Conservation (phyloP, 176 grass and related monocot species). For the Musa schizocarpa region DNA sequence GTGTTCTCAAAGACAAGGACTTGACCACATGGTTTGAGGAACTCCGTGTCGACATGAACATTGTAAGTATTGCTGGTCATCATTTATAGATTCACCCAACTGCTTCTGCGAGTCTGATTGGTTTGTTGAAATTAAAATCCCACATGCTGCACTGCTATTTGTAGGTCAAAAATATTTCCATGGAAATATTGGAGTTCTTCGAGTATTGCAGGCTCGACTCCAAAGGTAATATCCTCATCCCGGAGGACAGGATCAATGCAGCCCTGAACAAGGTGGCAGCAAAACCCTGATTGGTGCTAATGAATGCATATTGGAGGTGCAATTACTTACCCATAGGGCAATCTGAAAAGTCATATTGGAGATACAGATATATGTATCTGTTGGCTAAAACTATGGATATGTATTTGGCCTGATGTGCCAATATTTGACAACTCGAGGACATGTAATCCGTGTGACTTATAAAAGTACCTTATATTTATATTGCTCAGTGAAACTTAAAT, state of each 20-base stretch:
- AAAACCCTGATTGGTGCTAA: conserved; percentile 29
- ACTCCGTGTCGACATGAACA: conserved; percentile 88
- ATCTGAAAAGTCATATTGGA: background rate
- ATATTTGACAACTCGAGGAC: too few relatives aligned
- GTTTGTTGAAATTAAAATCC: background rate
- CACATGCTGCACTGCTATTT: background rate
- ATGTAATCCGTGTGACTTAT: too few relatives aligned
- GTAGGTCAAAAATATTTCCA: conserved; percentile 87
- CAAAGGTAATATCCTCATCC: conserved; percentile 45
- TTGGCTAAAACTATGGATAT: too few relatives aligned
- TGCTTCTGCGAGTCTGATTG: background rate
- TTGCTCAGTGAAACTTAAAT: too few relatives aligned
- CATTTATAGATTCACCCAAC: background rate
- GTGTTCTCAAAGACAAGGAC: conserved; percentile 74
- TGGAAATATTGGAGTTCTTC: conserved; percentile 89
- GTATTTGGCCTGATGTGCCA: too few relatives aligned
- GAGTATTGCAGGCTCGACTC: conserved; percentile 64
- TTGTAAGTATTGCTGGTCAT: conserved; percentile 27
- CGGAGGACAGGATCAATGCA: conserved; percentile 63
- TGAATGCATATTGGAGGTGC: background rate
- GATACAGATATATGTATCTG: background rate
- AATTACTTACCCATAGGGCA: background rate
- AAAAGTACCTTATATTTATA: too few relatives aligned
- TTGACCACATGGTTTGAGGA: conserved; percentile 81
- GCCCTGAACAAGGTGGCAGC: conserved; percentile 67